phyloP scores from a whole-genome alignment of 2,329 filamentous ascomycete genomes.

The Paradendryphiella salina region DNA sequence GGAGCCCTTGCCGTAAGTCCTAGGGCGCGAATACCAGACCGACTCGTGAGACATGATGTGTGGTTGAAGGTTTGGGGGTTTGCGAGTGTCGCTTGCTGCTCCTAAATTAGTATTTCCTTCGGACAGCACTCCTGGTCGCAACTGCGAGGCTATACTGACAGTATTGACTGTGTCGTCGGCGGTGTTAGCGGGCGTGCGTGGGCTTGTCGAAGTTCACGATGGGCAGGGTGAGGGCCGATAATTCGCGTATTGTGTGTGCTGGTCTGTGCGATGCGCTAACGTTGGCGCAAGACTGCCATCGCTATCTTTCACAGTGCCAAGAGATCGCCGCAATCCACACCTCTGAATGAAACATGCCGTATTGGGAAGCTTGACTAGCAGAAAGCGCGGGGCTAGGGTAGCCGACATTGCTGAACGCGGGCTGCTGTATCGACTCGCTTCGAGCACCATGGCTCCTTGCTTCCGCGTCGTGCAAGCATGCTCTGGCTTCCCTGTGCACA shows the following conservation, averaged over 20 bases:
- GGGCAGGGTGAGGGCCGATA: slow-evolving; percentile 4
- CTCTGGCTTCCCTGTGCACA: not conserved
- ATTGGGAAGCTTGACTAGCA: slow-evolving; percentile 2
- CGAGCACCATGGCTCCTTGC: not conserved
- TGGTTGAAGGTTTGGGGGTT: slow-evolving; percentile 38
- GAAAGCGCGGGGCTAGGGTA: not conserved
- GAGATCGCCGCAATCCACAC: slow-evolving; percentile 5
- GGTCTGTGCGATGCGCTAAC: slow-evolving; percentile 9
- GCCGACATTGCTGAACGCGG: not conserved
- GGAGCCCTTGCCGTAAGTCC: slow-evolving; percentile 95
- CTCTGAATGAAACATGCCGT: not conserved
- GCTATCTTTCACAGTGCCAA: slow-evolving; percentile 9
- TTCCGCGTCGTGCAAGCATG: not conserved
- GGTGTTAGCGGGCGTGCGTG: slow-evolving; percentile 14
- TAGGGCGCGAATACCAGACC: slow-evolving; percentile 98
- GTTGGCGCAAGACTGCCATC: slow-evolving; percentile 3
- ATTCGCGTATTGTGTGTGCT: slow-evolving; percentile 17
- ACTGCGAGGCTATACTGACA: slow-evolving; percentile 3
- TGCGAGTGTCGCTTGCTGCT: slow-evolving; percentile 10
- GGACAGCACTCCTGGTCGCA: too few relatives aligned
- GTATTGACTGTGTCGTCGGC: slow-evolving; percentile 14
- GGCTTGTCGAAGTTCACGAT: slow-evolving; percentile 13
- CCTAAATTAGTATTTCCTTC: not conserved
- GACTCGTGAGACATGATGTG: slow-evolving; percentile 86
- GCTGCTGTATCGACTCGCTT: not conserved